Evolutionary conservation across 805 yeast species (phyloP), one percentile per base, ranked within the genome.

Genomic region (Kazachstania taianensis): DNA sequence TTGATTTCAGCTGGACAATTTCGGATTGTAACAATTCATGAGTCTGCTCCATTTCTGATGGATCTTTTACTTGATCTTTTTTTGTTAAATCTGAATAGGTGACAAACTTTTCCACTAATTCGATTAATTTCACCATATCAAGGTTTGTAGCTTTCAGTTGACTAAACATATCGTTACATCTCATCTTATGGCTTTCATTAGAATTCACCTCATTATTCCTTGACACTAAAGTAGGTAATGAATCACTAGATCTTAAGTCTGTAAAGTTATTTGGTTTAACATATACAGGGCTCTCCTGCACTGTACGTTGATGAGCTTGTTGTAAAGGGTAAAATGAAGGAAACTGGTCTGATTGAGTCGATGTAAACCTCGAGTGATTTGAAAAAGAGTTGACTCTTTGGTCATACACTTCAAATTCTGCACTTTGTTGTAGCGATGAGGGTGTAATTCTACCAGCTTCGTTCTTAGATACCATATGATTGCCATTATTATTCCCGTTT

Each of bases 111-210:
- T 37, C 27, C 23, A 40, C 27, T 9, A 30, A 32, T 8, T 33
- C 41, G 14, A 41, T 38, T n/a, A 41, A 10, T 24, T 20, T 35
- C 16, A 38, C 16, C 39, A 41, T 41, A 32, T 41, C 44, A 5
- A 27, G 12, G 36, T 41, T 41, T 6, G 34, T 35, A 6, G 22
- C 25, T n/a, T 34, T 37, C 13, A 40, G 25, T 24, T 36, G 40
- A 13, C 15, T 31, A 18, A 20, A 10, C 16, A 33, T 7, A n/a
- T 33, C 36, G 7, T 13, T 10, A 14, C 18, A 16, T 26, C 29
- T 33, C 13, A 26, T 5, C 14, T 22, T 33, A 12, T 10, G 15
- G 8, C 13, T 12, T 26, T 26, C 17, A 12, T 26, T 12, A 3
- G 12, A 9, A 9, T 22, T n/a, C 25, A n/a, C 25, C 12, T 22